These are phyloP conservation scores for Calonectria fujianensis DNA, from an alignment of 2,329 filamentous ascomycete species.

Conservation along the genomic window DNA sequence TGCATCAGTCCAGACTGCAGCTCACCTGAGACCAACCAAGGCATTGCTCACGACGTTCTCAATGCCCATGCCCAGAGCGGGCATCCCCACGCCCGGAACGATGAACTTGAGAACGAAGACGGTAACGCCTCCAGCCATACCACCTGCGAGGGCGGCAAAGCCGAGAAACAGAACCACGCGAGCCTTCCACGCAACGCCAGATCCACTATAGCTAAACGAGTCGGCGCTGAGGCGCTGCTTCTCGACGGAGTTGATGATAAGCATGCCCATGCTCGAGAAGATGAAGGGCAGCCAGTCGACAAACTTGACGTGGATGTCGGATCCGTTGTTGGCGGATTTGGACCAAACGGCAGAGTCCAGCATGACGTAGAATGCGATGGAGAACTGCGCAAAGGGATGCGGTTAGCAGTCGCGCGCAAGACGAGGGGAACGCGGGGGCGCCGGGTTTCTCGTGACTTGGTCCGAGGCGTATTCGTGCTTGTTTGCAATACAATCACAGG, in stretches of 20 bases:
- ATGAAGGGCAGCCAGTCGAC: constrained; percentile 82
- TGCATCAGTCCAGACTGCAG: constrained; percentile 23
- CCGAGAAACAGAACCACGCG: constrained; percentile 80
- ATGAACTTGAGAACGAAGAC: constrained; percentile 80
- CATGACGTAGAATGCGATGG: constrained; percentile 80
- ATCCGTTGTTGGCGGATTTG: constrained; percentile 75
- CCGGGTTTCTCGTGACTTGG: background rate
- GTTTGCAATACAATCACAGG: background rate
- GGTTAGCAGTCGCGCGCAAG: constrained; percentile 43
- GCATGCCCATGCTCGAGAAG: constrained; percentile 80
- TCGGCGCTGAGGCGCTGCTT: constrained; percentile 79
- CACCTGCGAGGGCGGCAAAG: constrained; percentile 79
- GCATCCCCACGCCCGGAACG: constrained; percentile 74
- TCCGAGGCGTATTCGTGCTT: background rate
- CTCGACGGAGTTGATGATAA: constrained; percentile 83
- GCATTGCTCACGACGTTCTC: constrained; percentile 81
- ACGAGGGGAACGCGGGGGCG: constrained; percentile 1
- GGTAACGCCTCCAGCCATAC: constrained; percentile 81
- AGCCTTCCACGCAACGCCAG: constrained; percentile 81
- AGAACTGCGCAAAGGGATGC: constrained; percentile 68
- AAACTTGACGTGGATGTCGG: constrained; percentile 77
- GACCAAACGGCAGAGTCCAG: constrained; percentile 82
- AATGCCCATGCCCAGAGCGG: constrained; percentile 78
- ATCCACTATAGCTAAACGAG: constrained; percentile 77
- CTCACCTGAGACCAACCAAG: constrained; percentile 76